Percentiles rank a stretch among this genome's conserved stretches.
Evolutionary conservation across 371 early-diverging fungal species (phyloP).

Genomic region (Aphelidium insulamus): DNA sequence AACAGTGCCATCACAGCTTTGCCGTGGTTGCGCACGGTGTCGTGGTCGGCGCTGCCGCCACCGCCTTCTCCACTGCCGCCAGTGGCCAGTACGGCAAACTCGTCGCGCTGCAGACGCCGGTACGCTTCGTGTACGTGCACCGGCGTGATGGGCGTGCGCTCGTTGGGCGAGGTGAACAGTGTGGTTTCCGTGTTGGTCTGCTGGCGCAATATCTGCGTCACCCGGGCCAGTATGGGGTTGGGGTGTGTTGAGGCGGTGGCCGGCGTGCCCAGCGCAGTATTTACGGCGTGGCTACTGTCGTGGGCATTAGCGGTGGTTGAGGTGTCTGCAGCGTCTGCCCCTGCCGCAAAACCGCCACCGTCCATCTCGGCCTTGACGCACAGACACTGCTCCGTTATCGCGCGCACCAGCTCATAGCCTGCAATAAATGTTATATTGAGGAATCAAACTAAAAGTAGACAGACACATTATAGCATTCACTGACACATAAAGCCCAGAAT

Average conservation of each 20-base stretch:
- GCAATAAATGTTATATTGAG: too few relatives aligned
- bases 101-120: conserved; percentile 46
- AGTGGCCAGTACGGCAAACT: too few relatives aligned
- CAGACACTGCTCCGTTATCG: conserved; percentile 66
- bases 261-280: neutral
- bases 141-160: conserved; percentile 54
- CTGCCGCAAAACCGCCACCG: conserved; percentile 1
- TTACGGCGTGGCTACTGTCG: neutral
- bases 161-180: too few relatives aligned
- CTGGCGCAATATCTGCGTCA: conserved; percentile 4
- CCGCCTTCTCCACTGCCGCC: too few relatives aligned
- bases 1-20: too few relatives aligned
- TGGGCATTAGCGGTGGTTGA: neutral
- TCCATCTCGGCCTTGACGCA: conserved; percentile 37
- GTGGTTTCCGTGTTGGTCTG: conserved; percentile 17
- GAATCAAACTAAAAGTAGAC: too few relatives aligned
- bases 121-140: conserved; percentile 82
- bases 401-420: conserved; percentile 89
- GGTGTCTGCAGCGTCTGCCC: neutral
- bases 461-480: too few relatives aligned
- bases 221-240: neutral
- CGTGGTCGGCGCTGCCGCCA: too few relatives aligned
- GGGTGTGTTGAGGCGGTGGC: neutral
- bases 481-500: conserved; percentile 88
- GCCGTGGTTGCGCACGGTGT: too few relatives aligned